Evolutionary conservation across 2,329 filamentous ascomycete genomes (phyloP).

Genomic region (Aspergillaceae sp.): DNA sequence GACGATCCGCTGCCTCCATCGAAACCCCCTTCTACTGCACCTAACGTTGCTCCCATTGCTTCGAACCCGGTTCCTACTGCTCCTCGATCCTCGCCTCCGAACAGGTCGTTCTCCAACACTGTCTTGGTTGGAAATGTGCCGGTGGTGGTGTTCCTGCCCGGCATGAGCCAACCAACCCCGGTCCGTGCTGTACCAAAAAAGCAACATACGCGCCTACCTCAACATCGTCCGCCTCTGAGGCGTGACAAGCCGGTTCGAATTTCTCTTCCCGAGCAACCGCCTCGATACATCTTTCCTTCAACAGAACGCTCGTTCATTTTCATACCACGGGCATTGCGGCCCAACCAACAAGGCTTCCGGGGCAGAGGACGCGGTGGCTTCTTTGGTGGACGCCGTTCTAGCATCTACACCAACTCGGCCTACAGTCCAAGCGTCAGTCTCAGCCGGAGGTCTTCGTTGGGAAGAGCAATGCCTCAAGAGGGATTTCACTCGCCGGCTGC

Average conservation of each 20-base stretch:
- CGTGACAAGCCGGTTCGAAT: constrained; percentile 95
- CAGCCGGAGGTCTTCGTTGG: constrained; percentile 76
- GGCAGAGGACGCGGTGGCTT: constrained; percentile 60
- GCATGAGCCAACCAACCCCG: constrained; percentile 60
- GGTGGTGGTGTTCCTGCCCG: constrained; percentile 70
- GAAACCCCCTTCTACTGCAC: constrained; percentile 12
- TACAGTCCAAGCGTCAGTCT: constrained; percentile 84
- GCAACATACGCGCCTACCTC: constrained; percentile 86
- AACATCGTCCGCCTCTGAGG: constrained; percentile 86
- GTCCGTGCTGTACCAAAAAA: constrained; percentile 73
- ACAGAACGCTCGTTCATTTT: constrained; percentile 93
- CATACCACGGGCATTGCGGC: constrained; percentile 85
- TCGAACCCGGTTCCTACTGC: constrained; percentile 32
- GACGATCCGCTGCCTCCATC: constrained; percentile 30
- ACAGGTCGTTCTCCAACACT: constrained; percentile 72
- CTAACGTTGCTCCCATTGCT: constrained; percentile 21
- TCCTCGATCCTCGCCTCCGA: constrained; percentile 57
- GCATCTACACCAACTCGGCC: constrained; percentile 63
- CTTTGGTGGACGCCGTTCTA: constrained; percentile 63
- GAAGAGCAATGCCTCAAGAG: constrained; percentile 50
- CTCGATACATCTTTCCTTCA: constrained; percentile 85
- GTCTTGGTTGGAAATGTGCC: constrained; percentile 76
- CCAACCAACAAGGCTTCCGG: constrained; percentile 74
- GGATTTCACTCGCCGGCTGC: constrained; percentile 71
- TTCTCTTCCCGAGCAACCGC: constrained; percentile 69